Conservation (phyloP, 192 early-diverging fungal genomes). For the Mortierella claussenii region DNA sequence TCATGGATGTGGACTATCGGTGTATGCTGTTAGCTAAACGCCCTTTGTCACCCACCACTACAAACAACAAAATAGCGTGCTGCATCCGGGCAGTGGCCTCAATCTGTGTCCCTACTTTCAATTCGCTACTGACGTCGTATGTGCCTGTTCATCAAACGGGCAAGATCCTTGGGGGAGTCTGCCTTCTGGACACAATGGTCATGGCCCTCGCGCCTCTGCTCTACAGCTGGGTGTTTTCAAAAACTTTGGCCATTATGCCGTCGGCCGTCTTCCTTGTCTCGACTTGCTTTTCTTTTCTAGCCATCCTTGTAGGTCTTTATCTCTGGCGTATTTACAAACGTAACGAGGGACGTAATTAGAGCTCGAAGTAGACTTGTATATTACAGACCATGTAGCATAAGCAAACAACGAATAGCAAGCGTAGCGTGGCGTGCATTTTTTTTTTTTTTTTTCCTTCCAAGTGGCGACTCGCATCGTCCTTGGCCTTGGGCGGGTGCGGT, state of each 20-base stretch:
- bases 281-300: neutral
- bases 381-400: too few species aligned
- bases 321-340: slow-evolving; percentile 23
- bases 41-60: too few species aligned
- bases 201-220: slow-evolving; percentile 20
- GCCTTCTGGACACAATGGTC: slow-evolving; percentile 15
- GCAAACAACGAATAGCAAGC: too few species aligned
- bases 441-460: neutral
- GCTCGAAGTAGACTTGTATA: neutral
- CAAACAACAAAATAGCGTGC: slow-evolving; percentile 8
- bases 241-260: slow-evolving; percentile 22
- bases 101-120: slow-evolving; percentile 19
- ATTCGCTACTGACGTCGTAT: slow-evolving; percentile 24
- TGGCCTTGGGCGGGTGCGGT: too few species aligned
- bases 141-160: slow-evolving; percentile 35
- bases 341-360: neutral
- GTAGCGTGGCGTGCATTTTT: too few species aligned
- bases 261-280: slow-evolving; percentile 27
- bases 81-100: slow-evolving; percentile 24
- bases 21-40: neutral
- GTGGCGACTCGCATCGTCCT: too few species aligned
- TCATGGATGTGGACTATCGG: too few species aligned
- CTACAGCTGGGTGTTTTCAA: slow-evolving; percentile 30
- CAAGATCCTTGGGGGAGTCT: slow-evolving; percentile 29
- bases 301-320: neutral